phyloP scores from a whole-genome alignment of 129 eudicot genomes.

The Pseudognaphalium luteoalbum region DNA sequence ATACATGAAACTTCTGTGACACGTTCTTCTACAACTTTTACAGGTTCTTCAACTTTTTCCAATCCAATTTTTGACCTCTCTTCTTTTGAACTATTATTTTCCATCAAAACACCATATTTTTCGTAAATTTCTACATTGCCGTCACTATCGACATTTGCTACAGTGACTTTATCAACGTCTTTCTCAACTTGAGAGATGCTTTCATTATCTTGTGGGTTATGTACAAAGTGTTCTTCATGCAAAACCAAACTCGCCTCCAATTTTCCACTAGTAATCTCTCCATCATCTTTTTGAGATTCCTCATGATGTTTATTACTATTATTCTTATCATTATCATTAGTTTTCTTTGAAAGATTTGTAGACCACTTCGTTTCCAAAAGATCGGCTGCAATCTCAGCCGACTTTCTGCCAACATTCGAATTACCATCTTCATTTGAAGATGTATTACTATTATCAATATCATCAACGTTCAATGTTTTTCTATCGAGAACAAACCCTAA shows the following conservation, averaged over 20 bases:
- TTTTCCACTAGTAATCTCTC: conserved; percentile 20
- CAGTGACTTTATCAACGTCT: conserved; percentile 28
- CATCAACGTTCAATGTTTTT: conserved; percentile 34
- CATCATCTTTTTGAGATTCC: conserved; percentile 24
- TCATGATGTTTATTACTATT: conserved; percentile 18
- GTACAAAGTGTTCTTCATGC: conserved; percentile 40
- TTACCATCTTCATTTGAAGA: conserved; percentile 25
- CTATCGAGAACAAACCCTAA: conserved; percentile 69
- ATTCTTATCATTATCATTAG: conserved; percentile 8
- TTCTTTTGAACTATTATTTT: conserved; percentile 25
- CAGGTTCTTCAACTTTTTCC: conserved; percentile 16
- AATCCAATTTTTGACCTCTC: conserved; percentile 17
- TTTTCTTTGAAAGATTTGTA: conserved; percentile 47
- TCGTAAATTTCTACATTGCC: conserved; percentile 31
- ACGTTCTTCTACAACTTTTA: background rate
- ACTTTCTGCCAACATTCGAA: conserved; percentile 38
- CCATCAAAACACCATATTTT: conserved; percentile 20
- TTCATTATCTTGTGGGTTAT: conserved; percentile 11
- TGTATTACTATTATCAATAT: conserved; percentile 13
- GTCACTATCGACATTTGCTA: conserved; percentile 30
- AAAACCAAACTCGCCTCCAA: conserved; percentile 39
- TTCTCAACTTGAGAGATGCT: conserved; percentile 1
- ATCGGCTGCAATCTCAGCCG: conserved; percentile 91
- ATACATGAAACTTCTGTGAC: conserved; percentile 5
- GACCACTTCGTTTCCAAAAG: conserved; percentile 90